Conservation (phyloP, 2,329 filamentous ascomycete species). For the Verticillium alfalfae region DNA sequence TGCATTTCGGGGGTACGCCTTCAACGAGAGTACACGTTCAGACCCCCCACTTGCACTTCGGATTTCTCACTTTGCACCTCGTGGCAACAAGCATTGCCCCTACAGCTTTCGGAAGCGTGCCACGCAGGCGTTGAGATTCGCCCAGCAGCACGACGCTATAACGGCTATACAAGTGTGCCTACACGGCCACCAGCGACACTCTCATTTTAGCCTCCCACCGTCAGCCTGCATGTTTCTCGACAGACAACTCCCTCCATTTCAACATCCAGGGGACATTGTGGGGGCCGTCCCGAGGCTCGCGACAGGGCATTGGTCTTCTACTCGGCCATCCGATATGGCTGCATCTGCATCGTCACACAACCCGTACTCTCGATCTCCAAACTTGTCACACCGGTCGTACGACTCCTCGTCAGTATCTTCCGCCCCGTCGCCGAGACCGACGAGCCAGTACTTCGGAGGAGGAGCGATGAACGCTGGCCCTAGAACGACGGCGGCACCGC, state of each 20-base stretch:
- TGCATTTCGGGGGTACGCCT: background rate
- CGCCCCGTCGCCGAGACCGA: slow-evolving; percentile 52
- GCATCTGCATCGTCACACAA: slow-evolving; percentile 39
- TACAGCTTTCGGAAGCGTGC: background rate
- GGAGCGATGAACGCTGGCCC: slow-evolving; percentile 47
- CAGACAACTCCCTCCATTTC: slow-evolving; percentile 27
- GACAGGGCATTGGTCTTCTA: slow-evolving; percentile 22
- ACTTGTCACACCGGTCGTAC: slow-evolving; percentile 56
- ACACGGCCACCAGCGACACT: background rate
- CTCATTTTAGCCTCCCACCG: background rate
- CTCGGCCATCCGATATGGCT: slow-evolving; percentile 39
- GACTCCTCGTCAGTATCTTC: slow-evolving; percentile 60
- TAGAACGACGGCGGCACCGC: slow-evolving; percentile 41
- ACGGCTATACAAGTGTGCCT: background rate
- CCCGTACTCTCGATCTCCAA: slow-evolving; percentile 55
- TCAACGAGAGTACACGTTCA: background rate
- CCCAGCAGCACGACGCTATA: background rate
- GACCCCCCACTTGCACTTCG: background rate
- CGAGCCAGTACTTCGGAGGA: slow-evolving; percentile 42
- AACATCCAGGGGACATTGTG: slow-evolving; percentile 30
- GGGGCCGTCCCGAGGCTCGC: slow-evolving; percentile 28
- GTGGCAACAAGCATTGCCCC: background rate
- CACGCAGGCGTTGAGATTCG: background rate
- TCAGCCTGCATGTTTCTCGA: slow-evolving; percentile 34
- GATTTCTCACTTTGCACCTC: background rate